Conservation (phyloP, 2,329 filamentous ascomycete species). For the Fusarium newnesense region DNA sequence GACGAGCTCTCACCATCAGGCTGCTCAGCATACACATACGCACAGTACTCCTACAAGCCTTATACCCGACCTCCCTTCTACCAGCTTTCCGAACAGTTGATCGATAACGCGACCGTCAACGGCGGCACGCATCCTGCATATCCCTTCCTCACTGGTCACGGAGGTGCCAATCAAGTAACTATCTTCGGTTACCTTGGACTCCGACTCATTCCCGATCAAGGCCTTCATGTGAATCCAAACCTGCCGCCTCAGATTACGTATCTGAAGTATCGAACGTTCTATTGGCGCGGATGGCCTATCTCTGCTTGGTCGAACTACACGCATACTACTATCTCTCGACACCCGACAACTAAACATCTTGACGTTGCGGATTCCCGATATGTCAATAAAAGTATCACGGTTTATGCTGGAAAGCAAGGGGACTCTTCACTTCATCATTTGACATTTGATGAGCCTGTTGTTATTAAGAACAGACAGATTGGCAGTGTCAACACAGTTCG, state of each 20-base stretch:
- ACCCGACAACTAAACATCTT: not conserved
- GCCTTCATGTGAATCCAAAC: not conserved
- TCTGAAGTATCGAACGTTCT: not conserved
- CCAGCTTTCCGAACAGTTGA: not conserved
- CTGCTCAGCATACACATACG: not conserved
- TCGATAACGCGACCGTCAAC: not conserved
- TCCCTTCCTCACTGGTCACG: not conserved
- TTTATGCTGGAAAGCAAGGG: not conserved
- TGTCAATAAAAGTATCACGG: not conserved
- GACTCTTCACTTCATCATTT: not conserved
- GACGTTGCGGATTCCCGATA: not conserved
- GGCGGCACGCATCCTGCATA: not conserved
- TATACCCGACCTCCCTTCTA: not conserved
- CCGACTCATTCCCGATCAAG: not conserved
- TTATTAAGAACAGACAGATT: not conserved
- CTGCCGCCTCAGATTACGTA: not conserved
- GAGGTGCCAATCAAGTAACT: not conserved
- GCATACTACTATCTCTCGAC: not conserved
- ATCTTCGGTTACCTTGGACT: constrained; percentile 2
- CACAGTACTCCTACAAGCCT: constrained; percentile 1
- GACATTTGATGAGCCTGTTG: not conserved
- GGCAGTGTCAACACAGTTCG: not conserved
- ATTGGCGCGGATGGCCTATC: constrained; percentile 7
- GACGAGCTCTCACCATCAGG: not conserved
- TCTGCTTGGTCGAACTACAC: constrained; percentile 3